Evolutionary conservation across 768 basidiomycete species (phyloP).

Genomic region (Lentinula sp.): DNA sequence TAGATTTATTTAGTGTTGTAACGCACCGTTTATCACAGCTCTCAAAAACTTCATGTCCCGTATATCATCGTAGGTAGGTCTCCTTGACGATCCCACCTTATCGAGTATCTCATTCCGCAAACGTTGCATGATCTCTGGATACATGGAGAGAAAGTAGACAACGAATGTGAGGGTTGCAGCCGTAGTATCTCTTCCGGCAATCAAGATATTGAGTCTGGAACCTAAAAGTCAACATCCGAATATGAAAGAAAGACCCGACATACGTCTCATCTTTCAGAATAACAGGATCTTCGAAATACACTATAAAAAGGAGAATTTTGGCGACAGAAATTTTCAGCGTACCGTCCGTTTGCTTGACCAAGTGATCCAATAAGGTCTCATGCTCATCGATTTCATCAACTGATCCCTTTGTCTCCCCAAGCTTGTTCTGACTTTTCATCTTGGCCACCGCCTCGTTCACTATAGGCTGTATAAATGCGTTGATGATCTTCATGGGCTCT

Average conservation of each 20-base stretch:
- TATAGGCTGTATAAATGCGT: constrained; percentile 47
- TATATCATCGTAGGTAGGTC: constrained; percentile 52
- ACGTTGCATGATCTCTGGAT: constrained; percentile 39
- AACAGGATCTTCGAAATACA: constrained; percentile 25
- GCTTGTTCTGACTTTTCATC: constrained; percentile 22
- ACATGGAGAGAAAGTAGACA: constrained; percentile 41
- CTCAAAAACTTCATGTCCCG: constrained; percentile 57
- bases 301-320: not conserved
- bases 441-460: constrained; percentile 41
- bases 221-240: not conserved
- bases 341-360: constrained; percentile 45
- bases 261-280: constrained; percentile 38
- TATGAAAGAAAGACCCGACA: not conserved
- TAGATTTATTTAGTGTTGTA: not conserved
- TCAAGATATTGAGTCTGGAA: constrained; percentile 37
- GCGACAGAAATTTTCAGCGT: not conserved
- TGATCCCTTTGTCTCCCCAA: constrained; percentile 19
- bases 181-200: constrained; percentile 43
- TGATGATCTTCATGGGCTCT: constrained; percentile 46
- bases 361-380: constrained; percentile 49
- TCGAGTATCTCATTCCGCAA: constrained; percentile 52
- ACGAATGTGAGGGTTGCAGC: constrained; percentile 37
- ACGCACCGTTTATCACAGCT: constrained; percentile 58
- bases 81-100: constrained; percentile 39
- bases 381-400: constrained; percentile 29